Percentiles rank a stretch among this genome's conserved stretches.
phyloP scores from a whole-genome alignment of 1,284 basidiomycete genomes.

The Leccinum subfulvum region DNA sequence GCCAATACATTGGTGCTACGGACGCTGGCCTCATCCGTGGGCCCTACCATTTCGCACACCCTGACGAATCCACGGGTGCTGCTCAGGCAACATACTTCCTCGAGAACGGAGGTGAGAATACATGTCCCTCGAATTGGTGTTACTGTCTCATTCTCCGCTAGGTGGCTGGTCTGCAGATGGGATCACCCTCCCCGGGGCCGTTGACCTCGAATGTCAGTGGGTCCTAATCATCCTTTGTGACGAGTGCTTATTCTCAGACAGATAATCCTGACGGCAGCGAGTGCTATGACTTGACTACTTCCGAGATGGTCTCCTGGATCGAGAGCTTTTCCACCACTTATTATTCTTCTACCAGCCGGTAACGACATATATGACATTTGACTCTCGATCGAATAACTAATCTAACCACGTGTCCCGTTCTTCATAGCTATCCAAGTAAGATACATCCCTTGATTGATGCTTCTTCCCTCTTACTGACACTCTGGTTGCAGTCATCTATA shows the following conservation, averaged over 20 bases:
- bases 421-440: constrained; percentile 37
- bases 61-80: constrained; percentile 42
- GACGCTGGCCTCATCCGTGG: constrained; percentile 50
- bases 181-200: constrained; percentile 62
- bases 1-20: constrained; percentile 23
- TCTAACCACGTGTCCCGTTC: constrained; percentile 2
- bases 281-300: constrained; percentile 56
- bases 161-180: constrained; percentile 39
- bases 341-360: constrained; percentile 48
- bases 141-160: not conserved
- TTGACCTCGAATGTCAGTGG: constrained; percentile 59
- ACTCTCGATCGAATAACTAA: not conserved
- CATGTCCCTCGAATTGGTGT: not conserved
- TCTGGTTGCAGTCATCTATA: constrained; percentile 52
- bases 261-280: constrained; percentile 48
- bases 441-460: constrained; percentile 2
- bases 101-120: constrained; percentile 1
- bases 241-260: constrained; percentile 20
- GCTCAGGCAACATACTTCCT: constrained; percentile 56
- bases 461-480: not conserved
- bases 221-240: not conserved
- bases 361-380: constrained; percentile 9
- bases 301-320: constrained; percentile 64
- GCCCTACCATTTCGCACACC: constrained; percentile 53
- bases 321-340: constrained; percentile 63